Evolutionary conservation across 2,329 filamentous ascomycete species (phyloP).

Genomic region (Scedosporium apiospermum): DNA sequence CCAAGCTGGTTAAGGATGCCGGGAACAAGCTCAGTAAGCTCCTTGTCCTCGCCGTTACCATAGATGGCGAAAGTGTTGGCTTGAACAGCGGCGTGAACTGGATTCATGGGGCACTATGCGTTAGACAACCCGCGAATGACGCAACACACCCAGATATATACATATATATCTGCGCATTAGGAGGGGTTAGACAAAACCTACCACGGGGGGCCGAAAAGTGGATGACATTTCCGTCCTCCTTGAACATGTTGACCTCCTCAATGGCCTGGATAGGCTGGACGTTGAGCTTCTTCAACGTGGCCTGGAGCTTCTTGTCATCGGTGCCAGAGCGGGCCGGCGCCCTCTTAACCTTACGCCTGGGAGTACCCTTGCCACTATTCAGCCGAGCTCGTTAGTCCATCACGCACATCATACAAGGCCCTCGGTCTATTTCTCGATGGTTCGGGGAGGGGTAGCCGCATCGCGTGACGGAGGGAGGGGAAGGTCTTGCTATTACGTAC

Average conservation of each 20-base stretch:
- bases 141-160: too few relatives aligned
- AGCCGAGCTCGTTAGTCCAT: neutral
- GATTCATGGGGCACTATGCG: neutral
- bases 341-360: slow-evolving; percentile 97
- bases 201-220: slow-evolving; percentile 98
- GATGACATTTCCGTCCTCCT: slow-evolving; percentile 99
- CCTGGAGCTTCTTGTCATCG: slow-evolving; percentile 99
- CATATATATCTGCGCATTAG: neutral
- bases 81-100: slow-evolving; percentile 93
- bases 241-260: slow-evolving; percentile 99
- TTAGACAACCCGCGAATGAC: neutral
- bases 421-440: slow-evolving; percentile 16
- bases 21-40: slow-evolving; percentile 97
- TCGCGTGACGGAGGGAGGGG: slow-evolving; percentile 6
- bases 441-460: slow-evolving; percentile 14
- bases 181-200: slow-evolving; percentile 35
- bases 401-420: neutral
- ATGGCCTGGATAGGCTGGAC: slow-evolving; percentile 99
- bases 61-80: slow-evolving; percentile 99
- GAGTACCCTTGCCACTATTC: slow-evolving; percentile 86
- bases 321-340: slow-evolving; percentile 84
- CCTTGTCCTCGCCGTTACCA: slow-evolving; percentile 97
- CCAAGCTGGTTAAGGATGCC: slow-evolving; percentile 99
- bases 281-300: slow-evolving; percentile 97
- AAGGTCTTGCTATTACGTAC: slow-evolving; percentile 4